Conservation (phyloP, 306 rosid genomes). For the Rosa rugosa region DNA sequence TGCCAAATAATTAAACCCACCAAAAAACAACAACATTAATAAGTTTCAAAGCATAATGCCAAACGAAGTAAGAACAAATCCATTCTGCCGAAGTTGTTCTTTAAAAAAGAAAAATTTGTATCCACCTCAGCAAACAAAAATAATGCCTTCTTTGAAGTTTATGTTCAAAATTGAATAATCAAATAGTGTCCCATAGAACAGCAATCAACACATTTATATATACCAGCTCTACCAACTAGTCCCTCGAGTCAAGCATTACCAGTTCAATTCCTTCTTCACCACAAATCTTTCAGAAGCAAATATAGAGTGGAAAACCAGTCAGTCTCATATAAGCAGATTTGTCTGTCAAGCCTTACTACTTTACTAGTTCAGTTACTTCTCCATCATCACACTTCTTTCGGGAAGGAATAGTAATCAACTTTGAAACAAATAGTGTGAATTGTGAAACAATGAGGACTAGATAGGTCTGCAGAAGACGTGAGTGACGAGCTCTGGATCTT, state of each 20-base stretch:
- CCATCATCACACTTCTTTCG: neutral
- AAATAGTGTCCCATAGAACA: neutral
- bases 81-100: no score
- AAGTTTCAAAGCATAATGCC: no score
- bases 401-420: no score
- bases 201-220: neutral
- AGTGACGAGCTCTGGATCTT: slow-evolving; percentile 48
- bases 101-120: no score
- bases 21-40: no score
- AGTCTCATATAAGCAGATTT: neutral
- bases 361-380: neutral
- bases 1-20: no score
- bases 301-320: neutral
- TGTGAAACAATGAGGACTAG: neutral
- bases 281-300: neutral
- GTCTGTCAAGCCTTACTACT: neutral
- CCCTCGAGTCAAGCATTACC: neutral
- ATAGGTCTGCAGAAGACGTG: slow-evolving; percentile 37
- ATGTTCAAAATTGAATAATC: neutral
- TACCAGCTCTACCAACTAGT: neutral
- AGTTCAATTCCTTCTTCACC: neutral
- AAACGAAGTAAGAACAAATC: no score
- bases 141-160: neutral
- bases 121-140: neutral
- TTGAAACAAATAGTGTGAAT: neutral